Evolutionary conservation across 352 stramenopile species (phyloP), one percentile per base, ranked within the genome.

Genomic region (Phytophthora pluvialis): DNA sequence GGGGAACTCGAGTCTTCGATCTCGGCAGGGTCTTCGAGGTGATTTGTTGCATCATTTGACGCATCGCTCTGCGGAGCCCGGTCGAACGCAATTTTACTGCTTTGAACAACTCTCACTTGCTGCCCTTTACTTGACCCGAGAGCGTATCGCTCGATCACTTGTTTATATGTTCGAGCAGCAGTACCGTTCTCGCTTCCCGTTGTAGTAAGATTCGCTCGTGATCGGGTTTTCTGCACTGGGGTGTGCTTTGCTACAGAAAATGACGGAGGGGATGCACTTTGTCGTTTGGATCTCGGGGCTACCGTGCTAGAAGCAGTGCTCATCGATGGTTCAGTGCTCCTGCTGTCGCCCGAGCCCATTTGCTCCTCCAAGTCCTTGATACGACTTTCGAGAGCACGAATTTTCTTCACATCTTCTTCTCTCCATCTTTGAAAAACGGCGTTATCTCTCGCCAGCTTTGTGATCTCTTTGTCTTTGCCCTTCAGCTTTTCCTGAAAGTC

Each of bases 381-480:
- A 6, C 71, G 67, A 26, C 49, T 65, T n/a, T 86, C 78, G 1
- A 91, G 60, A 32, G 60, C 50, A 28, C 77, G 75, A 28, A 91
- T 91, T 35, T 75, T 76, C 39, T 77, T 76, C 11, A 72, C 35
- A 6, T 92, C 81, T 40, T 92, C 81, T 1, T 88, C 72, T 72
- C 77, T 72, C 77, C 73, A 91, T 40, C 71, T 85, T 25, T 79
- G 68, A 38, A 87, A 91, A 0, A 82, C 78, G 16, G 78, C 66
- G 29, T 90, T 91, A 52, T 93, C 83, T 4, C 72, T 73, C n/a
- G 63, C 21, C 4, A 88, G 55, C 25, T 83, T 80, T 5, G 67
- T 60, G 31, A 91, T 80, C 36, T 88, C 80, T 16, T 84, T 78
- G 9, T 94, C 83, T 69, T 93, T 91, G 1, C 49, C 66, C 36